Base-by-base conservation (phyloP, 129 eudicot species). In the Ambrosia trifida region DNA sequence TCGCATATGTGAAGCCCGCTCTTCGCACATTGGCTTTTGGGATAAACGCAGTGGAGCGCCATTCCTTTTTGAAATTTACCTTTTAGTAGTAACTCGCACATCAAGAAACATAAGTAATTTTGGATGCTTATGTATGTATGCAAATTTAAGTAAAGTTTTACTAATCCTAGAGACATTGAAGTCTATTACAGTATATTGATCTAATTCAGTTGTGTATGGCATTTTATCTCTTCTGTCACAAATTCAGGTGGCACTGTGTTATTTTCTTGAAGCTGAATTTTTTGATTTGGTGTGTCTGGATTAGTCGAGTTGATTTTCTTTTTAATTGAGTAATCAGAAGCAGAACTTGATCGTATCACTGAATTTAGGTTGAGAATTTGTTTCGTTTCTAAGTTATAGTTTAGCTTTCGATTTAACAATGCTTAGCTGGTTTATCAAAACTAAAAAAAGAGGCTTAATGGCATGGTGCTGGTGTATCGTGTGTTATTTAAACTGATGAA, bases 301-400 rank as follows among this genome's bases (percentile, higher is more conserved):
- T 1, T 19, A 44, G 40, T 46, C 33, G 18, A 16, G 32, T 17
- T 50, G 32, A 18, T 3, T 11, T 50, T 18, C 4, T 18, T 69
- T n/a, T 28, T 20, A 11, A 3, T 57, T 28, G 63, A 60, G 10
- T 2, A 72, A 14, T 58, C 30, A 12, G 57, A 72, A 58, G 28
- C 38, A 4, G 28, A 33, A 61, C 30, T 33, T 47, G n/a, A 64
- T 45, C 61, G 45, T 49, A 47, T 61, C 50, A 73, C 38, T 12
- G 24, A 59, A 49, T 62, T 49, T 62, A 11, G 70, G 50, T 49
- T 19, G 52, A 49, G n/a, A 62, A 18, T 63, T 51, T 19, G 20
- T 46, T 24, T 62, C 50, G 17, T 72, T 41, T 0, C 4, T 46
- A 72, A 11, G 16, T 56, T 47, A 31, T 28, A 50, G 73, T 16